These are phyloP conservation scores for Sarcodon sp. DNA, from an alignment of 768 basidiomycete species.

Conservation along the genomic window DNA sequence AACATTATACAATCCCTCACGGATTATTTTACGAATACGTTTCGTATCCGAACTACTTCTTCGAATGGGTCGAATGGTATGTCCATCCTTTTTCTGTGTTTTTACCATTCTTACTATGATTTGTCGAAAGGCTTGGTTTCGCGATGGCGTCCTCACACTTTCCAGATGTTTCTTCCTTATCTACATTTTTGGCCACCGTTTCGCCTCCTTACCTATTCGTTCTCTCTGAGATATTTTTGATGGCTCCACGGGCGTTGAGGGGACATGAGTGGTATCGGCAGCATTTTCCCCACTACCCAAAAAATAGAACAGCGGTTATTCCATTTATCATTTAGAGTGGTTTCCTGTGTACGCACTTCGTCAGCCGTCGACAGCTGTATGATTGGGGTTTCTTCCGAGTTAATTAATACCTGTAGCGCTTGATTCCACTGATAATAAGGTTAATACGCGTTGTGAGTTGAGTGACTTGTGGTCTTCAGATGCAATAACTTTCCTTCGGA, in stretches of 20 bases:
- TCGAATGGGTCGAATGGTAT: constrained; percentile 90
- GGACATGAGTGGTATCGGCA: constrained; percentile 81
- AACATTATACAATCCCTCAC: constrained; percentile 71
- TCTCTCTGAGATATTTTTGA: constrained; percentile 52
- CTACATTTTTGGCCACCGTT: constrained; percentile 24
- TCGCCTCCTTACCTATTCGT: constrained; percentile 79
- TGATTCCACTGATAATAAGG: too few species aligned
- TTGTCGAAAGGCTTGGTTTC: constrained; percentile 36
- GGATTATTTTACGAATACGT: constrained; percentile 66
- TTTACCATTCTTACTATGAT: too few species aligned
- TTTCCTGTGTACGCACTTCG: too few species aligned
- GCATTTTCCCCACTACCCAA: constrained; percentile 72
- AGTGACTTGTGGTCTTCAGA: too few species aligned
- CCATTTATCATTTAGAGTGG: constrained; percentile 50
- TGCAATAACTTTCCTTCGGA: too few species aligned
- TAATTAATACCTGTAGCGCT: too few species aligned
- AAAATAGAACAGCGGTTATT: constrained; percentile 63
- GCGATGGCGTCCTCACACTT: constrained; percentile 59
- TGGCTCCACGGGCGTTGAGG: constrained; percentile 72
- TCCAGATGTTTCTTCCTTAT: constrained; percentile 18
- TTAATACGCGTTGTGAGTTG: too few species aligned
- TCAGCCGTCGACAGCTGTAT: too few species aligned
- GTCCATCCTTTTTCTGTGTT: too few species aligned
- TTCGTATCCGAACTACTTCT: constrained; percentile 89
- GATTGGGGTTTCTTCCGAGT: too few species aligned